These are phyloP conservation scores for Diaporthe sp. DNA, from an alignment of 2,329 filamentous ascomycete genomes.

Conservation along the genomic window DNA sequence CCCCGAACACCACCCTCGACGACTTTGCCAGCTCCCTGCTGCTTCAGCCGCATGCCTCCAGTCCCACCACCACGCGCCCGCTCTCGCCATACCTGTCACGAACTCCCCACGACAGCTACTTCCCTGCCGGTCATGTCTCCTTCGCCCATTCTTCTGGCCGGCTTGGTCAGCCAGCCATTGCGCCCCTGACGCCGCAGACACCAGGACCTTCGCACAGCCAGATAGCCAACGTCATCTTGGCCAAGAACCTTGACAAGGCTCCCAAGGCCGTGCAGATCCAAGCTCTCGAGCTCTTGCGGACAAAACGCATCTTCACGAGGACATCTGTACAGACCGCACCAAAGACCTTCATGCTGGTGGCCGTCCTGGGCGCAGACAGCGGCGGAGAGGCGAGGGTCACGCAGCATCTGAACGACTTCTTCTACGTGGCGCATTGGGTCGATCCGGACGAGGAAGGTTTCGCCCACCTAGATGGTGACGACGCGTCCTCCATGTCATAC, in stretches of 20 bases:
- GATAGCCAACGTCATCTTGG: constrained; percentile 86
- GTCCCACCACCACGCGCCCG: constrained; percentile 46
- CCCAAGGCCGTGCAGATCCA: constrained; percentile 87
- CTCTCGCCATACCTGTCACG: constrained; percentile 41
- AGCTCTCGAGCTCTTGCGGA: constrained; percentile 82
- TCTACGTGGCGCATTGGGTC: constrained; percentile 92
- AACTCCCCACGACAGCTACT: constrained; percentile 45
- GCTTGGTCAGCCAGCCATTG: constrained; percentile 21
- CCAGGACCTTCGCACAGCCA: constrained; percentile 52
- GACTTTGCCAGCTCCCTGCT: constrained; percentile 83
- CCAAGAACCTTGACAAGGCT: constrained; percentile 82
- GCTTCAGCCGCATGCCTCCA: constrained; percentile 59
- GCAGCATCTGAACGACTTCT: constrained; percentile 80
- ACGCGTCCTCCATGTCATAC: constrained; percentile 45
- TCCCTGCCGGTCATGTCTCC: constrained; percentile 41
- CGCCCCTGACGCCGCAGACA: constrained; percentile 48
- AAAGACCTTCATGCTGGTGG: constrained; percentile 83
- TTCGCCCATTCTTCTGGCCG: constrained; percentile 23
- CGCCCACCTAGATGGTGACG: constrained; percentile 78
- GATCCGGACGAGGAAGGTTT: constrained; percentile 78
- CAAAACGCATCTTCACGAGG: constrained; percentile 81
- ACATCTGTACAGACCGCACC: constrained; percentile 82
- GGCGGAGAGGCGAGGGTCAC: constrained; percentile 65
- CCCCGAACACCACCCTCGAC: constrained; percentile 80
- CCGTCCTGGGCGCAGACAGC: constrained; percentile 70